A percentile compares a stretch with the other conserved stretches of the same genome.
Evolutionary conservation across 2,329 filamentous ascomycete species (phyloP).

Genomic region (Didymella pomorum): DNA sequence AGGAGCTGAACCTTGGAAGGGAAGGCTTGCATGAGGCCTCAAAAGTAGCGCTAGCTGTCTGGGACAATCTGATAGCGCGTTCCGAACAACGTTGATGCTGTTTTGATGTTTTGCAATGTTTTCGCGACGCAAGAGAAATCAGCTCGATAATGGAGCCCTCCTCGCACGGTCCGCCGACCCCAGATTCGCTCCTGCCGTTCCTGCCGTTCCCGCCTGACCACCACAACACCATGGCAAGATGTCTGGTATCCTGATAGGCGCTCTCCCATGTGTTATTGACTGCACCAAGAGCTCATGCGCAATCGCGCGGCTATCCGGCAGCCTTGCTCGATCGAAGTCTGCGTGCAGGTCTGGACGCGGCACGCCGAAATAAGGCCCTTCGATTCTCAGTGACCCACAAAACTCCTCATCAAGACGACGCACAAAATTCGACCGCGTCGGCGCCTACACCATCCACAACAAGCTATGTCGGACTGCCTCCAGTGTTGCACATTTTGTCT

Average conservation of each 20-base stretch:
- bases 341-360: neutral
- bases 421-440: neutral
- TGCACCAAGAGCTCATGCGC: neutral
- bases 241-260: neutral
- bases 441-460: conserved; percentile 4
- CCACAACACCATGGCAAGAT: neutral
- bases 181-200: neutral
- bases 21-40: neutral
- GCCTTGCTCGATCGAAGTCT: neutral
- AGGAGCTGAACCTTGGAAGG: neutral
- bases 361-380: conserved; percentile 15
- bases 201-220: neutral
- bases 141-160: neutral
- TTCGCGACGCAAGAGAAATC: neutral
- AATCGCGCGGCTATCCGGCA: neutral
- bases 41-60: neutral
- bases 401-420: neutral
- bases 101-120: neutral
- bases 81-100: neutral
- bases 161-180: neutral
- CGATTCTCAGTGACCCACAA: conserved; percentile 5
- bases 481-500: neutral
- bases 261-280: neutral
- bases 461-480: neutral
- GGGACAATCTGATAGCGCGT: neutral